Percentiles rank a stretch among this genome's conserved stretches.
phyloP scores from a whole-genome alignment of 768 basidiomycete species.

The Tylopilus felleus region DNA sequence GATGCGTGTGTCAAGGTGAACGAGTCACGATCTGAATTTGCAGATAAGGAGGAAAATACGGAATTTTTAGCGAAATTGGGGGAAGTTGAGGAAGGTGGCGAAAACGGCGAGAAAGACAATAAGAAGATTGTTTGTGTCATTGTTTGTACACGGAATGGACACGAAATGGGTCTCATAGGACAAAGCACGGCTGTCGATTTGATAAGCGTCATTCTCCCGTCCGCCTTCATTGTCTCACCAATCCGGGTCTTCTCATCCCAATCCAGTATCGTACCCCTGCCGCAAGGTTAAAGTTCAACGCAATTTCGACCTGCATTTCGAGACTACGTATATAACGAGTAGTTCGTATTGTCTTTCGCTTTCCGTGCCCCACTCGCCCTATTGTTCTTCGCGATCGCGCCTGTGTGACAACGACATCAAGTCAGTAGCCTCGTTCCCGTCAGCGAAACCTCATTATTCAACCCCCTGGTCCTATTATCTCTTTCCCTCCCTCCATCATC shows the following conservation, averaged over 20 bases:
- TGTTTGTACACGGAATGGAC: constrained; percentile 42
- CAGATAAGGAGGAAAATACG: constrained; percentile 34
- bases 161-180: constrained; percentile 32
- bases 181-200: constrained; percentile 28
- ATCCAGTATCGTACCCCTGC: constrained; percentile 21
- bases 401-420: constrained; percentile 51
- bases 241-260: constrained; percentile 22
- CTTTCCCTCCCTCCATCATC: constrained; percentile 31
- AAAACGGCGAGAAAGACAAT: constrained; percentile 43
- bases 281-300: constrained; percentile 33
- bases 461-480: constrained; percentile 13
- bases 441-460: constrained; percentile 43
- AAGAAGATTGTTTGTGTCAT: constrained; percentile 39
- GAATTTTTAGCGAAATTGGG: constrained; percentile 30
- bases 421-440: constrained; percentile 39
- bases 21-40: constrained; percentile 32
- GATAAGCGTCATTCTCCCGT: constrained; percentile 30
- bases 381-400: constrained; percentile 53
- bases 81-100: constrained; percentile 24
- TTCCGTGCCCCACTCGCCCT: constrained; percentile 60
- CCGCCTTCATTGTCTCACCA: constrained; percentile 34
- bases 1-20: constrained; percentile 24
- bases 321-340: constrained; percentile 50
- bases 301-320: constrained; percentile 33
- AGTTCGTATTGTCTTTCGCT: constrained; percentile 52